These are phyloP conservation scores for Cardamine resedifolia DNA, from an alignment of 345 rosid species.

Conservation along the genomic window DNA sequence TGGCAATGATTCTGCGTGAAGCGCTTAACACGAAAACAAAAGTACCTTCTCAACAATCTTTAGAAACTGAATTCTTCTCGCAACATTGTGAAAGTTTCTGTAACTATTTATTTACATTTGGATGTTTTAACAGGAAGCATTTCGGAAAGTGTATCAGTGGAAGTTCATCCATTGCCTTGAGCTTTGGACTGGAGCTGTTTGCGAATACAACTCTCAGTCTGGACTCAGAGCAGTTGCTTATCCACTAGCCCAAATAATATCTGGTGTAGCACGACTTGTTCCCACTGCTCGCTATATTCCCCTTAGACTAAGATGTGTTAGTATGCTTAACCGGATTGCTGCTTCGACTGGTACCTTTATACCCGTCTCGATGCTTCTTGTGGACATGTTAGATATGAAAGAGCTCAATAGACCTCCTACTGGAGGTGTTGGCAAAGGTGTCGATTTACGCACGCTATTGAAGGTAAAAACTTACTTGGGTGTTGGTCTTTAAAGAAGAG, in stretches of 20 bases:
- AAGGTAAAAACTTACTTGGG: conserved; percentile 52
- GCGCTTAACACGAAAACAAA: conserved; percentile 88
- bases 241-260: conserved; percentile 82
- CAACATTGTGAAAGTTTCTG: background rate
- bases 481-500: background rate
- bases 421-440: conserved; percentile 88
- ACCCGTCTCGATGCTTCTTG: conserved; percentile 85
- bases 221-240: conserved; percentile 87
- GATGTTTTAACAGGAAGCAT: conserved; percentile 62
- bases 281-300: conserved; percentile 94
- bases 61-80: background rate
- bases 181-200: conserved; percentile 96
- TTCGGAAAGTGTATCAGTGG: conserved; percentile 94
- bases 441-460: conserved; percentile 65
- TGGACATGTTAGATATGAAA: conserved; percentile 99
- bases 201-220: conserved; percentile 65
- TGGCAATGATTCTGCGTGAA: conserved; percentile 81
- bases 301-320: conserved; percentile 82
- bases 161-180: conserved; percentile 93
- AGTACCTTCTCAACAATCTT: conserved; percentile 42
- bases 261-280: conserved; percentile 89
- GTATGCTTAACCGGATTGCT: conserved; percentile 88
- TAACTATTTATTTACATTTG: conserved; percentile 14
- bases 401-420: conserved; percentile 77
- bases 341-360: conserved; percentile 73